These are phyloP conservation scores for Mollisia scopiformis DNA, from an alignment of 2,329 filamentous ascomycete genomes.

Conservation along the genomic window DNA sequence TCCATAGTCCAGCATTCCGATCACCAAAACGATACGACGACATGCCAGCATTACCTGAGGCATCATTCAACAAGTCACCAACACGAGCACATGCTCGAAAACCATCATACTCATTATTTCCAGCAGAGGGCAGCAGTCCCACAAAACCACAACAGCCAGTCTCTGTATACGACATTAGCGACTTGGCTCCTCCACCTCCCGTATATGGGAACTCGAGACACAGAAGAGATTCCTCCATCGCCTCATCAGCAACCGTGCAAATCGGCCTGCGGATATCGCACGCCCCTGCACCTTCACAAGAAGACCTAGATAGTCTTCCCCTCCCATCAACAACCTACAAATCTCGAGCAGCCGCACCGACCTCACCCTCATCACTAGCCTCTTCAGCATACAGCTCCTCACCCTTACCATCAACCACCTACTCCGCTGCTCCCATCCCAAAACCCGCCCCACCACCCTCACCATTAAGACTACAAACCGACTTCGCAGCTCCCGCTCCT, in stretches of 20 bases:
- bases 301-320: constrained; percentile 21
- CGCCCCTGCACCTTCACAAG: constrained; percentile 35
- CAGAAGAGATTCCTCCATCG: constrained; percentile 61
- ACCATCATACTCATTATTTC: constrained; percentile 36
- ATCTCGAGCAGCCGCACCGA: constrained; percentile 25
- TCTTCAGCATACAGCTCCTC: constrained; percentile 7
- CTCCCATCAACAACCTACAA: constrained; percentile 39
- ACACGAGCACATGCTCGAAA: constrained; percentile 26
- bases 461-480: constrained; percentile 16
- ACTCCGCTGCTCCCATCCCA: not conserved
- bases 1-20: constrained; percentile 16
- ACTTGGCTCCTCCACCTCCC: constrained; percentile 31
- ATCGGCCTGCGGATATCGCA: constrained; percentile 71
- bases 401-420: constrained; percentile 16
- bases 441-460: constrained; percentile 8
- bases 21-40: constrained; percentile 19
- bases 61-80: constrained; percentile 3
- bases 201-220: constrained; percentile 25
- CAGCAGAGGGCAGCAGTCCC: constrained; percentile 20
- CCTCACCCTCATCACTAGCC: not conserved
- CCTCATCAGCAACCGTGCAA: constrained; percentile 70
- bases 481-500: constrained; percentile 1
- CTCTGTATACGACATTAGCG: constrained; percentile 35
- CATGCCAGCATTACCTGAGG: constrained; percentile 4
- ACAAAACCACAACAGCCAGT: constrained; percentile 19